phyloP scores from a whole-genome alignment of 2,329 filamentous ascomycete species.

The Fusarium pseudoanthophilum region DNA sequence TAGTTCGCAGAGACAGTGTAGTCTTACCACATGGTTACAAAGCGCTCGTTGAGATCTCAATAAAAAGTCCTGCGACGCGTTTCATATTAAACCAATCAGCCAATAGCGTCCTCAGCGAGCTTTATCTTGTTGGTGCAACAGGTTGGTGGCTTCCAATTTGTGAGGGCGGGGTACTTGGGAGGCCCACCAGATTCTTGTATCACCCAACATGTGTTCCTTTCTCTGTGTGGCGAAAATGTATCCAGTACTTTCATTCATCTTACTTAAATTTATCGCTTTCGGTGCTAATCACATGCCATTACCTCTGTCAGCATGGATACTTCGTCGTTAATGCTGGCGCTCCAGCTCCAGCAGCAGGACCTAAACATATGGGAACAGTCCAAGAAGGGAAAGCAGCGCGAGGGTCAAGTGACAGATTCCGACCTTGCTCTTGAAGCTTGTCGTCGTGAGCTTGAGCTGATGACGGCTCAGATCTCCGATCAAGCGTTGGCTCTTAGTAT shows the following conservation, averaged over 20 bases:
- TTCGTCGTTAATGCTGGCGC: background rate
- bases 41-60: no score
- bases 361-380: background rate
- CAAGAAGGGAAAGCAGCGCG: slow-evolving; percentile 23
- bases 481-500: slow-evolving; percentile 6
- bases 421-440: slow-evolving; percentile 11
- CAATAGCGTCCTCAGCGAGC: no score
- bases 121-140: no score
- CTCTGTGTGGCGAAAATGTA: no score
- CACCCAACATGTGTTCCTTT: no score
- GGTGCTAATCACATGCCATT: accelerated
- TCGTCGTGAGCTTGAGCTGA: background rate
- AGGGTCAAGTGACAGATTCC: background rate
- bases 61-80: no score
- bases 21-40: no score
- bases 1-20: no score
- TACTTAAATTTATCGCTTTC: no score
- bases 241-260: no score
- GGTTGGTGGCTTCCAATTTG: background rate
- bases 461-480: background rate
- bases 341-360: slow-evolving; percentile 26
- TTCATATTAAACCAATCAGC: no score
- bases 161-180: background rate
- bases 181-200: background rate
- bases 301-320: background rate